These are phyloP conservation scores for Vicia sativa DNA, from an alignment of 306 rosid genomes.

Conservation along the genomic window DNA sequence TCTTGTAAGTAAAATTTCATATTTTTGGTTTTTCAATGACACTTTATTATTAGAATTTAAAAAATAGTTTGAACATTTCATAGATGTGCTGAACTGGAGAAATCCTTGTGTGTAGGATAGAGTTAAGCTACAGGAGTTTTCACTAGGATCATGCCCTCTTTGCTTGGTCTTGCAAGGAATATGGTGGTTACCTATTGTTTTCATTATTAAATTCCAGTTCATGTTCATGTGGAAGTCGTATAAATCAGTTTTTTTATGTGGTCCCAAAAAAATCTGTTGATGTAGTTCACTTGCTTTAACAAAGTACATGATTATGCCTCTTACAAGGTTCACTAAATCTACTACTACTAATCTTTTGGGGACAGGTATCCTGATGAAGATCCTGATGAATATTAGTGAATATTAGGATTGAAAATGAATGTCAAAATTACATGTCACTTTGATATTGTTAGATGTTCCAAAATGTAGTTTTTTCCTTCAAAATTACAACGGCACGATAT, in stretches of 20 bases:
- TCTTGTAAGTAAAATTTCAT: slow-evolving; percentile 58
- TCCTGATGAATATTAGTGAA: slow-evolving; percentile 65
- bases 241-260: slow-evolving; percentile 29
- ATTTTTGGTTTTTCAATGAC: neutral
- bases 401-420: too few species aligned
- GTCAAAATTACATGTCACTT: too few species aligned
- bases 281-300: neutral
- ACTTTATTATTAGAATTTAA: too few species aligned
- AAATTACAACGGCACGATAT: too few species aligned
- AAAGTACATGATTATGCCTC: neutral
- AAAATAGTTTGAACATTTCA: too few species aligned
- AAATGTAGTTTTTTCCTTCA: too few species aligned
- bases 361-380: slow-evolving; percentile 86
- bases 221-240: slow-evolving; percentile 6
- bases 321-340: slow-evolving; percentile 6
- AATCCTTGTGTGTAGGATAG: slow-evolving; percentile 68
- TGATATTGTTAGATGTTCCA: too few species aligned
- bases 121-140: slow-evolving; percentile 76
- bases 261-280: slow-evolving; percentile 1
- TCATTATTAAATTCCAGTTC: slow-evolving; percentile 1
- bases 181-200: slow-evolving; percentile 68
- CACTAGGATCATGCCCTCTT: slow-evolving; percentile 89
- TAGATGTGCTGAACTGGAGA: slow-evolving; percentile 37
- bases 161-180: slow-evolving; percentile 81
- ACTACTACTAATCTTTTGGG: slow-evolving; percentile 26